These are phyloP conservation scores for Lasiosphaeriaceae sp. DNA, from an alignment of 495 filamentous ascomycete species.

Conservation along the genomic window DNA sequence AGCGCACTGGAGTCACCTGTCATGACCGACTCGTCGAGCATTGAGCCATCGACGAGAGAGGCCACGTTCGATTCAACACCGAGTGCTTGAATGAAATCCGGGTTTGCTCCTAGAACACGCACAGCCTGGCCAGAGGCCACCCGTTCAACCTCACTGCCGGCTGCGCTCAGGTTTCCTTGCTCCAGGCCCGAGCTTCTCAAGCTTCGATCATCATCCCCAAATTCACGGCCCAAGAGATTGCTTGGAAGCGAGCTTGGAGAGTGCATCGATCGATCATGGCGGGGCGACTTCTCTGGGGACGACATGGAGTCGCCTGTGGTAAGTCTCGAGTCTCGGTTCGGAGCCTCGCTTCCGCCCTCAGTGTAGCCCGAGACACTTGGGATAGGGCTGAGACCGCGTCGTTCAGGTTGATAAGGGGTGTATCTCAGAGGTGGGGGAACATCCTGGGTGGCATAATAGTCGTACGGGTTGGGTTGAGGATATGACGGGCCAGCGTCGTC, in stretches of 20 bases:
- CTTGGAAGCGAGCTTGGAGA: constrained; percentile 36
- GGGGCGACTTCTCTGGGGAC: constrained; percentile 35
- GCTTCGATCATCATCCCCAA: constrained; percentile 36
- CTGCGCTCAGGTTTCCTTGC: constrained; percentile 58
- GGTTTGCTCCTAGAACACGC: constrained; percentile 63
- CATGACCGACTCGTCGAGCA: constrained; percentile 74
- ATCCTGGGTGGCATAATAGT: constrained; percentile 51
- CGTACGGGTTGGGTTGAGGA: constrained; percentile 41
- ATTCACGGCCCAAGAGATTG: constrained; percentile 39
- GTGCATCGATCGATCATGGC: constrained; percentile 29
- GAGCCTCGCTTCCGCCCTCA: constrained; percentile 45
- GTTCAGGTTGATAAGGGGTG: constrained; percentile 52
- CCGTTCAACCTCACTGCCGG: constrained; percentile 64
- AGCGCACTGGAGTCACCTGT: constrained; percentile 45
- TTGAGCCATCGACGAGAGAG: constrained; percentile 77
- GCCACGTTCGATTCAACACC: constrained; percentile 85
- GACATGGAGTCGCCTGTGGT: constrained; percentile 42
- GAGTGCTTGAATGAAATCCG: constrained; percentile 67
- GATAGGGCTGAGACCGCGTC: constrained; percentile 74
- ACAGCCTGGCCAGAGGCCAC: constrained; percentile 65
- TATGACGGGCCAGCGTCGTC: constrained; percentile 32
- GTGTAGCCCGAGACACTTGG: constrained; percentile 82
- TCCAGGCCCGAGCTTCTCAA: constrained; percentile 45
- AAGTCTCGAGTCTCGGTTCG: constrained; percentile 45
- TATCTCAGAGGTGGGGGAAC: constrained; percentile 54